Conservation (phyloP, 306 rosid species). For the Astragalus glycyphyllos region DNA sequence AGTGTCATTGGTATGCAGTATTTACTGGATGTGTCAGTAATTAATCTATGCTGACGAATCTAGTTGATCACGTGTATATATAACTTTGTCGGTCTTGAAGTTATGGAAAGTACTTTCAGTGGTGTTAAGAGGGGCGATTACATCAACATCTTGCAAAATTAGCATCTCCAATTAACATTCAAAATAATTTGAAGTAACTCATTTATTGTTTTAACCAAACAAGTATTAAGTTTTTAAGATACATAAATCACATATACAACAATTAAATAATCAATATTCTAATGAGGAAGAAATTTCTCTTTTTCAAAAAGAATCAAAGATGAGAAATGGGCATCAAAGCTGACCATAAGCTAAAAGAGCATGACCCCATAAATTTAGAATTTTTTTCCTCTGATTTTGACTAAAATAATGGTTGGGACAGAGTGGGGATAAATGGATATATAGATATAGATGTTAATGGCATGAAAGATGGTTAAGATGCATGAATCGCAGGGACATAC, state of each 20-base stretch:
- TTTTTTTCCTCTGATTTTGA: not conserved
- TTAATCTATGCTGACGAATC: no score
- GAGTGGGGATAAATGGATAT: constrained; percentile 1
- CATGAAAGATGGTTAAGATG: constrained; percentile 38
- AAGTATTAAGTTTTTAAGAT: not conserved
- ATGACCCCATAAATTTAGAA: not conserved
- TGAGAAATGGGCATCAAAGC: not conserved
- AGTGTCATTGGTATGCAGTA: no score
- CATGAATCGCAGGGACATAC: constrained; percentile 6
- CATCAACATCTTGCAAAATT: no score
- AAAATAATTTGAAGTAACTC: constrained; percentile 18
- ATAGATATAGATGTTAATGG: constrained; percentile 35
- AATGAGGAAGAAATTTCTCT: not conserved
- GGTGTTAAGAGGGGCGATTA: no score
- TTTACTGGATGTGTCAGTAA: no score
- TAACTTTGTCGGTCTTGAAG: no score
- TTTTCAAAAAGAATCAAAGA: not conserved
- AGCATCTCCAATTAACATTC: constrained; percentile 7
- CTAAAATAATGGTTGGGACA: not conserved
- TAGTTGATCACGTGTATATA: no score
- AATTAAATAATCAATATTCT: constrained; percentile 14
- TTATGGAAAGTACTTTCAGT: no score
- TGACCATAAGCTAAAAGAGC: not conserved
- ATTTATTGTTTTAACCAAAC: not conserved
- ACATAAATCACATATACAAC: constrained; percentile 8